phyloP scores from a whole-genome alignment of 2,329 filamentous ascomycete genomes.

The Fusarium oligoseptatum region DNA sequence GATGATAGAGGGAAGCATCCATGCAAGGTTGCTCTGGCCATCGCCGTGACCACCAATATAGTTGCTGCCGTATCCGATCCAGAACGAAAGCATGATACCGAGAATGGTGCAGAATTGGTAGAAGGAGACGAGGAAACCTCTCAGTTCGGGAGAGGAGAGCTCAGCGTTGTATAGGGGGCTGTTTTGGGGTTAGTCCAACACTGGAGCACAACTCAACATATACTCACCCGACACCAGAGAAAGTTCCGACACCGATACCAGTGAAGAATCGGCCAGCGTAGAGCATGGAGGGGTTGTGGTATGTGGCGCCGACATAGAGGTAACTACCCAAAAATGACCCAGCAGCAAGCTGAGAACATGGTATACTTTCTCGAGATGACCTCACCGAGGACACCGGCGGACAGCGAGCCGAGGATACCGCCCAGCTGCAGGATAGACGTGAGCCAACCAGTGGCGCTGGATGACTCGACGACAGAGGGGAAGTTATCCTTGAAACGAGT shows the following conservation, averaged over 20 bases:
- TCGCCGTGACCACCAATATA: slow-evolving; percentile 62
- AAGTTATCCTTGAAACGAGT: slow-evolving; percentile 63
- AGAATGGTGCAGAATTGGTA: slow-evolving; percentile 65
- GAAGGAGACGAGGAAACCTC: slow-evolving; percentile 74
- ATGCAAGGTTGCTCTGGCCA: slow-evolving; percentile 56
- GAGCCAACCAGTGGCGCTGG: slow-evolving; percentile 63
- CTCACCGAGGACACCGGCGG: slow-evolving; percentile 62
- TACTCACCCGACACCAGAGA: slow-evolving; percentile 55
- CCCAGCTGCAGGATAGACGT: slow-evolving; percentile 65
- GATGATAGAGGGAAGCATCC: slow-evolving; percentile 61
- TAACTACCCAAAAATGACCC: slow-evolving; percentile 61
- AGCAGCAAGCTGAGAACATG: slow-evolving; percentile 63
- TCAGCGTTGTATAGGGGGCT: slow-evolving; percentile 64
- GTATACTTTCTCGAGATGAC: slow-evolving; percentile 65
- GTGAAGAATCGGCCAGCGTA: slow-evolving; percentile 65
- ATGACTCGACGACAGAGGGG: slow-evolving; percentile 60
- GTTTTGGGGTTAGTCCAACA: not conserved
- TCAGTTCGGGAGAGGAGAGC: slow-evolving; percentile 72
- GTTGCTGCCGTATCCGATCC: slow-evolving; percentile 60
- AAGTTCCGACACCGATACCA: slow-evolving; percentile 62
- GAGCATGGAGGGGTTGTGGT: slow-evolving; percentile 55
- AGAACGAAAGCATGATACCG: slow-evolving; percentile 64
- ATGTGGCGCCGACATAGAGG: slow-evolving; percentile 58
- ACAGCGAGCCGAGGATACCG: slow-evolving; percentile 62
- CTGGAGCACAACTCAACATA: not conserved